These are phyloP conservation scores for Purpureocillium lavendulum DNA, from an alignment of 2,329 filamentous ascomycete species.

Conservation along the genomic window DNA sequence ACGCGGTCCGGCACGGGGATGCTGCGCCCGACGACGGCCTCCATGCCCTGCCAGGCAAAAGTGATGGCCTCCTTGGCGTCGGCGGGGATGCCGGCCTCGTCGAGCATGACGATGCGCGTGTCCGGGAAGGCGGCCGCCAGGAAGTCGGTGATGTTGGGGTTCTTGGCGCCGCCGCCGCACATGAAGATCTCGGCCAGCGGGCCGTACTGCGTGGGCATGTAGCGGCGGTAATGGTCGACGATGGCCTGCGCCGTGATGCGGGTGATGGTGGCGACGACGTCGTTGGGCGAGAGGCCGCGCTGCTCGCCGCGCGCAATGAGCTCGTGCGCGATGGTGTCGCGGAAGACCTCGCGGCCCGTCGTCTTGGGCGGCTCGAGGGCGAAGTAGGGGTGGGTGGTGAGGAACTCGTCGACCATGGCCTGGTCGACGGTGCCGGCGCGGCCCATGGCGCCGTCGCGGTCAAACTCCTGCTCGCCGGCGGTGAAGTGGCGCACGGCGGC, in stretches of 20 bases:
- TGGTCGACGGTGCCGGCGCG: conserved; percentile 39
- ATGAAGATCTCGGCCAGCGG: conserved; percentile 49
- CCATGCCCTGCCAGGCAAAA: conserved; percentile 54
- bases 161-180: conserved; percentile 50
- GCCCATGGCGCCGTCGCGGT: conserved; percentile 42
- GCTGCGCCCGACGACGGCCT: conserved; percentile 45
- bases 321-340: conserved; percentile 44
- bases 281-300: conserved; percentile 36
- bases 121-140: conserved; percentile 40
- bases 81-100: conserved; percentile 47
- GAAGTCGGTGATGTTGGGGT: conserved; percentile 46
- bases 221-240: conserved; percentile 37
- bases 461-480: conserved; percentile 38
- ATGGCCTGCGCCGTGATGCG: conserved; percentile 52
- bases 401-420: conserved; percentile 41
- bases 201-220: conserved; percentile 31
- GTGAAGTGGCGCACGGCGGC: conserved; percentile 47
- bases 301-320: conserved; percentile 37
- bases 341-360: conserved; percentile 51
- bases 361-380: conserved; percentile 42
- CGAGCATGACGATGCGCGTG: conserved; percentile 43
- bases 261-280: conserved; percentile 50
- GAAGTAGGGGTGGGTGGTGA: conserved; percentile 40
- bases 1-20: conserved; percentile 45
- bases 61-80: conserved; percentile 47